Evolutionary conservation across 495 filamentous ascomycete species (phyloP).

Genomic region (Penicillium turbatum): DNA sequence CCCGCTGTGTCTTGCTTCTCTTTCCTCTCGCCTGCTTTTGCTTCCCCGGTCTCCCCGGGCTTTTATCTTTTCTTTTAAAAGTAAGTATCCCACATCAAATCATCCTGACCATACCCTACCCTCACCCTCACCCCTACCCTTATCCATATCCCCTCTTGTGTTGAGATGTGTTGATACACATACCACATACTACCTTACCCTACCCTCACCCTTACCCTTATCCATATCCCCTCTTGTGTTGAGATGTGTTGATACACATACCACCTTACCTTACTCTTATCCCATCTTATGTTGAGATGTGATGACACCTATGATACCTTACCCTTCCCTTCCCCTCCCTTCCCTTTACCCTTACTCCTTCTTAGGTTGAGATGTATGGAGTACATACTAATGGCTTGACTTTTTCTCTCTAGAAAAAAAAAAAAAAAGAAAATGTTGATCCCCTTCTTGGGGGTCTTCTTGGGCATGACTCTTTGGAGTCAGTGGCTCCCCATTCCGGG

Average conservation of each 20-base stretch:
- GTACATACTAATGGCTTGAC: neutral
- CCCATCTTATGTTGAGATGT: neutral
- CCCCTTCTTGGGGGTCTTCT: slow-evolving; percentile 8
- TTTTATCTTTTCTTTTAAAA: neutral
- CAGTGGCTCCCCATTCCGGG: slow-evolving; percentile 9
- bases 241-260: neutral
- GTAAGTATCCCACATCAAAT: neutral
- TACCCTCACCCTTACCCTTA: no score
- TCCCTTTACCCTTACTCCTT: neutral
- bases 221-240: neutral
- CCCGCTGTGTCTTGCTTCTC: neutral
- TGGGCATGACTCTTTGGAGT: slow-evolving; percentile 9
- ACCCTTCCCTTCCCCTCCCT: no score
- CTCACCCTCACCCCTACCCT: no score
- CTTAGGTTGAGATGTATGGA: neutral
- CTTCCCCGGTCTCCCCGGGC: neutral
- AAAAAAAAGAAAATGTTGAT: slow-evolving; percentile 6
- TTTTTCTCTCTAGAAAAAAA: neutral
- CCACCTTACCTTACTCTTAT: no score
- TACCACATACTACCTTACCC: no score
- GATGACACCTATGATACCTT: neutral
- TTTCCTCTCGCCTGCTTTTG: neutral
- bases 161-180: neutral
- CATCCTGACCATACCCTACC: neutral
- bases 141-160: neutral